These are phyloP conservation scores for Avena insularis DNA, from an alignment of 176 grass and related monocot genomes.

Conservation along the genomic window DNA sequence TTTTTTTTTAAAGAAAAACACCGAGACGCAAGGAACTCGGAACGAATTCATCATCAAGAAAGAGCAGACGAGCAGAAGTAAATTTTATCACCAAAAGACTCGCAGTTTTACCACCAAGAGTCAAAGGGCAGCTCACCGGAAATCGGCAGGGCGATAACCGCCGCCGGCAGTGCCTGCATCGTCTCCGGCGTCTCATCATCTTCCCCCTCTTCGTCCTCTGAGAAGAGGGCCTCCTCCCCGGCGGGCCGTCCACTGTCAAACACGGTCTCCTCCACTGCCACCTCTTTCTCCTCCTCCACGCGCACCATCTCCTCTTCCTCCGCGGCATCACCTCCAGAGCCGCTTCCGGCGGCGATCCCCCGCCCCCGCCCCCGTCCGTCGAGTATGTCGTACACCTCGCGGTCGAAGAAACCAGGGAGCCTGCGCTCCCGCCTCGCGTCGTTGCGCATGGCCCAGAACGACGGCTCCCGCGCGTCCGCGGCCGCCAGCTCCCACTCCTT, in stretches of 20 bases:
- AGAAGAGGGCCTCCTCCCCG: slow-evolving; percentile 58
- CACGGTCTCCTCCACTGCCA: slow-evolving; percentile 31
- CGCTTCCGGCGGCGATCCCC: slow-evolving; percentile 16
- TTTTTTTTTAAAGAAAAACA: neutral
- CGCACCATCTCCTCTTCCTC: slow-evolving; percentile 45
- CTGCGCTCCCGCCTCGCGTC: slow-evolving; percentile 77
- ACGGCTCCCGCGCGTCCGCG: slow-evolving; percentile 37
- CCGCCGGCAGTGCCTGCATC: neutral
- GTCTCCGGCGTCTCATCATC: slow-evolving; percentile 42
- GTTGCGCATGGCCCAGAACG: slow-evolving; percentile 96
- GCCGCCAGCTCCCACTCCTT: slow-evolving; percentile 81
- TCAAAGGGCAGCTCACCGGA: slow-evolving; percentile 54
- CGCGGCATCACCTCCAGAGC: slow-evolving; percentile 10
- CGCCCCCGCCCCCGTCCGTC: slow-evolving; percentile 48
- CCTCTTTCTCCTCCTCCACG: slow-evolving; percentile 32
- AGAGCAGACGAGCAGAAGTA: slow-evolving; percentile 5
- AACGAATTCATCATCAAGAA: slow-evolving; percentile 1
- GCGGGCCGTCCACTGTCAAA: neutral
- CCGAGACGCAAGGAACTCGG: slow-evolving; percentile 6
- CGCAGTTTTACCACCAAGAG: slow-evolving; percentile 17
- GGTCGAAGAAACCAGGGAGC: slow-evolving; percentile 94
- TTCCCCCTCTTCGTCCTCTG: neutral
- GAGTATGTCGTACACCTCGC: slow-evolving; percentile 93
- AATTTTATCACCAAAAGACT: slow-evolving; percentile 32
- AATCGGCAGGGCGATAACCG: neutral